Conservation (phyloP, 495 filamentous ascomycete genomes). For the Aspergillus wentii region DNA sequence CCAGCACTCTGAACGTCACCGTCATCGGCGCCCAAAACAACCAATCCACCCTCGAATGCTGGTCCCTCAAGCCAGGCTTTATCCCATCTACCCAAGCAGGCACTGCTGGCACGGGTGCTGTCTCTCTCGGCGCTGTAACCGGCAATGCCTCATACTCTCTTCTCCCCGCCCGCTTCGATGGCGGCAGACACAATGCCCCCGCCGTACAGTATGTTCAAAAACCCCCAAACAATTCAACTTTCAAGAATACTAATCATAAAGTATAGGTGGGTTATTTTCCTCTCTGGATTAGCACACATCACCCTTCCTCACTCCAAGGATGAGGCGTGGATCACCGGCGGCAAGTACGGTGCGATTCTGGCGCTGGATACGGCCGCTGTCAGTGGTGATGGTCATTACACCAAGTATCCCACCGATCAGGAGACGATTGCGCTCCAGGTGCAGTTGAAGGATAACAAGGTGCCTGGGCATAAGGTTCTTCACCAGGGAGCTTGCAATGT, state of each 20-base stretch:
- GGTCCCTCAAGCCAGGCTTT: slow-evolving; percentile 43
- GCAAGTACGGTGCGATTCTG: slow-evolving; percentile 42
- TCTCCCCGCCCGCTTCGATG: slow-evolving; percentile 42
- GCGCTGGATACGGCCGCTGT: slow-evolving; percentile 44
- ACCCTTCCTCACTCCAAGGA: slow-evolving; percentile 39
- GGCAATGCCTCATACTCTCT: slow-evolving; percentile 33
- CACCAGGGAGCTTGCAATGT: slow-evolving; percentile 31
- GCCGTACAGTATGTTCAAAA: slow-evolving; percentile 41
- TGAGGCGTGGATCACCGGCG: slow-evolving; percentile 38
- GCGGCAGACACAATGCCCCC: slow-evolving; percentile 49
- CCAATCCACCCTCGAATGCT: slow-evolving; percentile 50
- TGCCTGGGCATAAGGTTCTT: slow-evolving; percentile 40
- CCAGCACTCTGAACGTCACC: slow-evolving; percentile 35
- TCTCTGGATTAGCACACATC: slow-evolving; percentile 46
- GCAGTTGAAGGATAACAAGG: slow-evolving; percentile 27
- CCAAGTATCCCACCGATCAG: slow-evolving; percentile 40
- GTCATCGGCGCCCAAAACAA: slow-evolving; percentile 30
- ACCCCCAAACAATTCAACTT: background rate
- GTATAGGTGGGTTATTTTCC: slow-evolving; percentile 51
- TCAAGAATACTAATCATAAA: too few species aligned
- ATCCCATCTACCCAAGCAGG: slow-evolving; percentile 35
- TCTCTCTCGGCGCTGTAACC: slow-evolving; percentile 27
- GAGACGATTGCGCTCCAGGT: slow-evolving; percentile 37
- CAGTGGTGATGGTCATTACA: slow-evolving; percentile 43
- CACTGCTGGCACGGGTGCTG: slow-evolving; percentile 27